phyloP scores from a whole-genome alignment of 2,329 filamentous ascomycete genomes.

The Gyromitra esculenta region DNA sequence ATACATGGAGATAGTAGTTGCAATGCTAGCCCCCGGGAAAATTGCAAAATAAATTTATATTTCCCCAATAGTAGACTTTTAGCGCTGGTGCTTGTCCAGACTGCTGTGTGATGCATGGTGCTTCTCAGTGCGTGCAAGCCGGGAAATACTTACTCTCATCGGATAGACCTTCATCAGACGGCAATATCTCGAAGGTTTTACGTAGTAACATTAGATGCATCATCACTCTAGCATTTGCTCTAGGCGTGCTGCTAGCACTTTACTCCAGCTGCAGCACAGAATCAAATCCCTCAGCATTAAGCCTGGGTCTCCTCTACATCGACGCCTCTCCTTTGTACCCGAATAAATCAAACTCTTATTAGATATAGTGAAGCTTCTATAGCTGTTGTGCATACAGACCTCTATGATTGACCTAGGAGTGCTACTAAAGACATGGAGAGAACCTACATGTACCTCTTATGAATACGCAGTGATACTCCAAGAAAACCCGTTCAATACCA shows the following conservation, averaged over 20 bases:
- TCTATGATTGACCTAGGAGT: not conserved
- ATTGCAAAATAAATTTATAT: not conserved
- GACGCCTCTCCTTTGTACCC: not conserved
- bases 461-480: no score
- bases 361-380: no score
- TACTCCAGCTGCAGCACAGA: no score
- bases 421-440: not conserved
- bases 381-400: not conserved
- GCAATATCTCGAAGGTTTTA: not conserved
- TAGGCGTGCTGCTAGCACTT: no score
- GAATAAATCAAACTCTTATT: not conserved
- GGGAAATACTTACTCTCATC: not conserved
- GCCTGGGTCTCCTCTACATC: not conserved
- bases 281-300: no score
- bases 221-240: no score
- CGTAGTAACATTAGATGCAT: not conserved
- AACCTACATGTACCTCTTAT: not conserved
- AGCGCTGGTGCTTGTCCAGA: not conserved
- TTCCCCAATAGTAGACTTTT: not conserved
- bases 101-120: not conserved
- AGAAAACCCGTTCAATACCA: no score
- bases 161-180: not conserved
- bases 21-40: not conserved
- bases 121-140: not conserved
- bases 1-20: no score